Evolutionary conservation across 495 filamentous ascomycete species (phyloP).

Genomic region (Talaromyces borbonicus): DNA sequence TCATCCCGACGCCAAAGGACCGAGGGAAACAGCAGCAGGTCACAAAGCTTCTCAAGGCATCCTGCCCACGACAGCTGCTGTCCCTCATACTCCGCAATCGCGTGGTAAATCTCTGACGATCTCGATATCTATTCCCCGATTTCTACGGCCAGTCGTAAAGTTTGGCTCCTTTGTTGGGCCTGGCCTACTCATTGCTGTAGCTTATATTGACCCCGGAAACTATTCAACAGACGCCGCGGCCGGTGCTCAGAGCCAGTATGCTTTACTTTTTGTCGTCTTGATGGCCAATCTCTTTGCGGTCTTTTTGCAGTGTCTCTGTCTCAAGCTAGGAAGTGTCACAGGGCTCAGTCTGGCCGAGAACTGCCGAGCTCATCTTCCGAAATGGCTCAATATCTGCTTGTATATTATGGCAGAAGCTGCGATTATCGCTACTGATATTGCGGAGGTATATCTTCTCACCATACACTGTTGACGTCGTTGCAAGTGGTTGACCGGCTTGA

Average conservation of each 20-base stretch:
- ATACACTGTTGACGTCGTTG: background rate
- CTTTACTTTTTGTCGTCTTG: conserved; percentile 70
- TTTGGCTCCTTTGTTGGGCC: conserved; percentile 75
- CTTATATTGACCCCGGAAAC: conserved; percentile 77
- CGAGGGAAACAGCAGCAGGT: background rate
- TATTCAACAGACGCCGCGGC: conserved; percentile 78
- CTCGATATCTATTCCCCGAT: background rate
- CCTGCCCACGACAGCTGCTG: background rate
- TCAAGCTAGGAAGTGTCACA: conserved; percentile 79
- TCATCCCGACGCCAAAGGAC: background rate
- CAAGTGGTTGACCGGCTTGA: too few species aligned
- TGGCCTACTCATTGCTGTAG: conserved; percentile 74
- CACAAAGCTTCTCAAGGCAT: background rate
- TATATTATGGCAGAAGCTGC: conserved; percentile 70
- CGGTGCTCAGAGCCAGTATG: conserved; percentile 53
- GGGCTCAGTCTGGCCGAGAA: conserved; percentile 74
- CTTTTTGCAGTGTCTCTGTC: conserved; percentile 69
- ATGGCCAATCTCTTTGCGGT: conserved; percentile 80
- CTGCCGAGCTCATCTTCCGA: conserved; percentile 63
- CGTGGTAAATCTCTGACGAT: background rate
- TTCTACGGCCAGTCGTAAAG: conserved; percentile 34
- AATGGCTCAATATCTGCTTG: conserved; percentile 64
- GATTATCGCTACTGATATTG: conserved; percentile 85
- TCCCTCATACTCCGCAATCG: background rate
- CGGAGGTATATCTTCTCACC: conserved; percentile 45